Base-by-base conservation (phyloP, 805 yeast species). In the Suhomyces sp. region DNA sequence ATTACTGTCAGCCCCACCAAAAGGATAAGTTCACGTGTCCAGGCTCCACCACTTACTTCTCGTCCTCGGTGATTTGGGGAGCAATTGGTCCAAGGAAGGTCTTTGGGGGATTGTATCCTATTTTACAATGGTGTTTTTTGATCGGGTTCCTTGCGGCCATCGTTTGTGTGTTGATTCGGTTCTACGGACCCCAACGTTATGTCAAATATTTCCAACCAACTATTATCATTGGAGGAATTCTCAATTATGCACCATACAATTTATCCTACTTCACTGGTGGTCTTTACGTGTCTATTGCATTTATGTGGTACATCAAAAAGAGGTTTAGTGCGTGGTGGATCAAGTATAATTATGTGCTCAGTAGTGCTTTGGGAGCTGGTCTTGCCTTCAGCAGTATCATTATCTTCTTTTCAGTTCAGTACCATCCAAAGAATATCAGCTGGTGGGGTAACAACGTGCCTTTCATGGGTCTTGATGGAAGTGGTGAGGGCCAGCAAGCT, bases 1-100 rank as follows among this genome's bases (percentile, higher is more conserved):
- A 54, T 35, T 57, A 55, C 46, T 66, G 70, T 54, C 6, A 17
- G 2, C 62, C 63, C 17, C 44, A 59, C 57, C 47, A 50, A 27
- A 41, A 61, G 60, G 45, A 64, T 57, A 47, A 49, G 13, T 66
- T 68, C 53, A 53, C 78, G 6, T 67, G 72, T 52, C 69, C 72
- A 19, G 48, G 51, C 33, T 57, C 68, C 6, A 61, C 51, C 17
- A 59, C 62, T 0, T 80, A 78, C 60, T 82, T 71, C 66, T 72
- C 78, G 29, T 81, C 88, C 2, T 78, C 86, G 0, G 74, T 85
- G 20, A 65, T 82, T 46, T 85, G 88, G 89, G 89, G 88, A 50
- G 76, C 66, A 61, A 76, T 85, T 52, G 64, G 63, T 12, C 64
- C 62, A 8, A 65, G 64, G 61, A 67, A 60, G 49, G 69, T 68